Conservation (phyloP, 2,329 filamentous ascomycete genomes). For the Alternaria brassicicola region DNA sequence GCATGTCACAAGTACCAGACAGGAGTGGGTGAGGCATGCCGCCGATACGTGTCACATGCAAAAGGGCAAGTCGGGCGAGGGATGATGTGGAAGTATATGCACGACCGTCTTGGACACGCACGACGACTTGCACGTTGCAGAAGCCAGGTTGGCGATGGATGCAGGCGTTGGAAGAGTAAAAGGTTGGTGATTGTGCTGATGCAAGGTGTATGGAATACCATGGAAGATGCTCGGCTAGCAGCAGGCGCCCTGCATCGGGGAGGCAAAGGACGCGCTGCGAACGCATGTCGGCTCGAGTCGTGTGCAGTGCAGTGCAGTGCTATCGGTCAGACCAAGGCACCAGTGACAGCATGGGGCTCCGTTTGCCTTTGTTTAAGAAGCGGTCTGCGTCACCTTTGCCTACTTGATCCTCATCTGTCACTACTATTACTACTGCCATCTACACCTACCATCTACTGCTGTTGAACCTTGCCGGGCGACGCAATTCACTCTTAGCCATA, state of each 20-base stretch:
- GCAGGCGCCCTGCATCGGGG: conserved; percentile 15
- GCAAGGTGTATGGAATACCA: conserved; percentile 12
- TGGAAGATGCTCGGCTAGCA: conserved; percentile 19
- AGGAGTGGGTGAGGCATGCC: conserved; percentile 9
- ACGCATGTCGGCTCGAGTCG: conserved; percentile 28
- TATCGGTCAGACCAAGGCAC: conserved; percentile 8
- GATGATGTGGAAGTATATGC: conserved; percentile 3
- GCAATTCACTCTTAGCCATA: background rate
- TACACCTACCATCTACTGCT: background rate
- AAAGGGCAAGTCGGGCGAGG: conserved; percentile 30
- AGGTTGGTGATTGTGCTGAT: background rate
- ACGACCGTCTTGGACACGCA: background rate
- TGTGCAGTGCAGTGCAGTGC: conserved; percentile 12
- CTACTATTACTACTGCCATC: background rate
- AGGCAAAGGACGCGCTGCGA: conserved; percentile 21
- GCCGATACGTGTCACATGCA: conserved; percentile 33
- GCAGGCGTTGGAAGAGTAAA: background rate
- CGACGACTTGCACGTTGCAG: background rate
- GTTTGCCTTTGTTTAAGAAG: conserved; percentile 22
- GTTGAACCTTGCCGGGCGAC: background rate
- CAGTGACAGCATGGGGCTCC: conserved; percentile 11
- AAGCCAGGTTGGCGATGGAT: background rate
- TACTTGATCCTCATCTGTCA: background rate
- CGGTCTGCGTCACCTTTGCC: conserved; percentile 22
- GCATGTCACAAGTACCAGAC: conserved; percentile 19